These are phyloP conservation scores for Primulina huaijiensis DNA, from an alignment of 257 asterid species.

Conservation along the genomic window DNA sequence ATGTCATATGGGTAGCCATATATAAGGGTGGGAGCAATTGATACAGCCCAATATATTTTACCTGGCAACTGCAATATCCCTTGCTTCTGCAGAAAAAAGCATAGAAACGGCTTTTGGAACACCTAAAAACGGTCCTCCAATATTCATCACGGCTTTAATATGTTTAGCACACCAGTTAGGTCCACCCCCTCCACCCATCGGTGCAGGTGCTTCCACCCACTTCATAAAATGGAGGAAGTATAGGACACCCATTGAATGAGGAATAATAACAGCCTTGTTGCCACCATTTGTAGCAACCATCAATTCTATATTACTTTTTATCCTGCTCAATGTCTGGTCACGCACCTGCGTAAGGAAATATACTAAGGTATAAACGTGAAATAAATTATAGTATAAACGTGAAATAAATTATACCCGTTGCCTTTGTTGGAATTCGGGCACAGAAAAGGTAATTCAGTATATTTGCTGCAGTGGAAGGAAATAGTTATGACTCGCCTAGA, in stretches of 20 bases:
- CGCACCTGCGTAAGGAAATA: slow-evolving; percentile 55
- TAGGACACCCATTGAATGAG: slow-evolving; percentile 91
- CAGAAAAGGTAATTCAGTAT: too few species aligned
- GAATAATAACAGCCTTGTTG: slow-evolving; percentile 75
- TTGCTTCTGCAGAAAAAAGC: slow-evolving; percentile 50
- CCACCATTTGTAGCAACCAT: slow-evolving; percentile 83
- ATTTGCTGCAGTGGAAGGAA: too few species aligned
- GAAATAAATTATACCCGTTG: too few species aligned
- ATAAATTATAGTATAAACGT: too few species aligned
- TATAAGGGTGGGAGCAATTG: background rate
- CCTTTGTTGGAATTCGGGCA: too few species aligned
- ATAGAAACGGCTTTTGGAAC: slow-evolving; percentile 65
- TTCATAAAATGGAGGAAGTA: slow-evolving; percentile 90
- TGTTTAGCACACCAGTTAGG: slow-evolving; percentile 90
- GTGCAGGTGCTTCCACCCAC: slow-evolving; percentile 92
- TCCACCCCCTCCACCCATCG: slow-evolving; percentile 96
- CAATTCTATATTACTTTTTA: slow-evolving; percentile 75
- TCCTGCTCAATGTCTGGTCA: slow-evolving; percentile 68
- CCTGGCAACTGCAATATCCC: slow-evolving; percentile 82
- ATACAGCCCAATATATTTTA: background rate
- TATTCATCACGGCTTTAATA: slow-evolving; percentile 81
- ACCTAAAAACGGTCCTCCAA: slow-evolving; percentile 84
- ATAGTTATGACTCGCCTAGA: too few species aligned
- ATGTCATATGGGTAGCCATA: too few species aligned
- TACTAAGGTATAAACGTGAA: background rate